Evolutionary conservation across 2,329 filamentous ascomycete species (phyloP).

Genomic region (Trichoderma asperellum): DNA sequence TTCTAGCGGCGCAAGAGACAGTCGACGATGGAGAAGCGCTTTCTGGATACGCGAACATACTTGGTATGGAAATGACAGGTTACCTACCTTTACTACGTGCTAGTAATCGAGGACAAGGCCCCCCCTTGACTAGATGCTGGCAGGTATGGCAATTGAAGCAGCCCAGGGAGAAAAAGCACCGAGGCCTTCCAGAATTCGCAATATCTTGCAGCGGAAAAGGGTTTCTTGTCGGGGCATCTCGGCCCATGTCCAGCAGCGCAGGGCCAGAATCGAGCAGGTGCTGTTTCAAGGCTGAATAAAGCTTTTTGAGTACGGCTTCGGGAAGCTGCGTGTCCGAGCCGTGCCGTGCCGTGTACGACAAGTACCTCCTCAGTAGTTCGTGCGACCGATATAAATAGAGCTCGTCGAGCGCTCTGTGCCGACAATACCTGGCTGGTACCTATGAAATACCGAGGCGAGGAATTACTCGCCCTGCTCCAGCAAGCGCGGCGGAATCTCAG

Average conservation of each 20-base stretch:
- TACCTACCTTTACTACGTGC: background rate
- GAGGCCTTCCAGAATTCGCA: background rate
- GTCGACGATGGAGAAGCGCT: background rate
- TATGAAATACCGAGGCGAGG: background rate
- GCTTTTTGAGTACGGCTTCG: background rate
- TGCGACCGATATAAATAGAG: background rate
- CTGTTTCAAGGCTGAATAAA: background rate
- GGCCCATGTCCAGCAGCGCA: background rate
- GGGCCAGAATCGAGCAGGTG: background rate
- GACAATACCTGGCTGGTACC: constrained; percentile 1
- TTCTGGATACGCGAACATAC: background rate
- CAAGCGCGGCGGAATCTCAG: constrained; percentile 19
- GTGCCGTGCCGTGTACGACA: constrained; percentile 10
- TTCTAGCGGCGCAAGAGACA: constrained; percentile 11
- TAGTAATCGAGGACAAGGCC: constrained; percentile 1
- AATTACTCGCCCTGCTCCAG: background rate
- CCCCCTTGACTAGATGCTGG: background rate
- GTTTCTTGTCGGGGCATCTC: background rate
- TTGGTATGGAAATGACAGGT: background rate
- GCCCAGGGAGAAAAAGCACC: constrained; percentile 1
- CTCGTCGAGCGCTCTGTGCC: background rate
- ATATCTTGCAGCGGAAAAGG: background rate
- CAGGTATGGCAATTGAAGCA: constrained; percentile 5
- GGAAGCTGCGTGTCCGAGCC: background rate
- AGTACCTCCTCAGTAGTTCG: constrained; percentile 7